A percentile compares a stretch with the other conserved stretches of the same genome.
These are phyloP conservation scores for Hevea brasiliensis DNA, from an alignment of 345 rosid genomes.

Conservation along the genomic window DNA sequence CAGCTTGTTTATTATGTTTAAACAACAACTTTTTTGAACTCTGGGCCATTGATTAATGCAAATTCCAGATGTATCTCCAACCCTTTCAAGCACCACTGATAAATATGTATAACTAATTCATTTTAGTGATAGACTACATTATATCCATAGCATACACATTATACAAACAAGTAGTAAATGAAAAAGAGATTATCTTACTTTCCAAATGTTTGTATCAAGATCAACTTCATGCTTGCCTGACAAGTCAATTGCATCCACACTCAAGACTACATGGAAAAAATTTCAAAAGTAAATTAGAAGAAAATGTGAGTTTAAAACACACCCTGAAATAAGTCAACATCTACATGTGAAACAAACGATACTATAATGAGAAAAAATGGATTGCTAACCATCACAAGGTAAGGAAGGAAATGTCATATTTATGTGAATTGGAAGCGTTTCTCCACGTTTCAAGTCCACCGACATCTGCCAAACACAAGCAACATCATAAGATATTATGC, in stretches of 20 bases:
- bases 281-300: neutral
- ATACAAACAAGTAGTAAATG: too few species aligned
- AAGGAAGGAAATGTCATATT: slow-evolving; percentile 86
- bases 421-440: slow-evolving; percentile 87
- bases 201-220: slow-evolving; percentile 97
- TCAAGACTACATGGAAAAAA: slow-evolving; percentile 57
- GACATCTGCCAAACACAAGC: slow-evolving; percentile 64
- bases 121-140: neutral
- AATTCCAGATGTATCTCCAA: neutral
- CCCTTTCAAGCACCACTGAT: neutral
- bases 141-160: too few species aligned
- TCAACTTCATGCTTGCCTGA: slow-evolving; percentile 99
- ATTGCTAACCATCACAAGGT: slow-evolving; percentile 79
- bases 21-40: neutral
- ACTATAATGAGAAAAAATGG: slow-evolving; percentile 6
- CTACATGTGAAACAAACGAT: too few species aligned
- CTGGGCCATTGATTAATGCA: neutral
- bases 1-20: neutral
- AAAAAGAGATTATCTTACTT: slow-evolving; percentile 44
- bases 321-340: too few species aligned
- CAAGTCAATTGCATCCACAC: slow-evolving; percentile 99
- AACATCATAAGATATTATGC: slow-evolving; percentile 1
- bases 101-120: neutral
- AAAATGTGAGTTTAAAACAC: slow-evolving; percentile 12
- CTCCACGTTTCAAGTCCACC: slow-evolving; percentile 95